Evolutionary conservation across 2,329 filamentous ascomycete genomes (phyloP).

Genomic region (Epichloe gansuensis): DNA sequence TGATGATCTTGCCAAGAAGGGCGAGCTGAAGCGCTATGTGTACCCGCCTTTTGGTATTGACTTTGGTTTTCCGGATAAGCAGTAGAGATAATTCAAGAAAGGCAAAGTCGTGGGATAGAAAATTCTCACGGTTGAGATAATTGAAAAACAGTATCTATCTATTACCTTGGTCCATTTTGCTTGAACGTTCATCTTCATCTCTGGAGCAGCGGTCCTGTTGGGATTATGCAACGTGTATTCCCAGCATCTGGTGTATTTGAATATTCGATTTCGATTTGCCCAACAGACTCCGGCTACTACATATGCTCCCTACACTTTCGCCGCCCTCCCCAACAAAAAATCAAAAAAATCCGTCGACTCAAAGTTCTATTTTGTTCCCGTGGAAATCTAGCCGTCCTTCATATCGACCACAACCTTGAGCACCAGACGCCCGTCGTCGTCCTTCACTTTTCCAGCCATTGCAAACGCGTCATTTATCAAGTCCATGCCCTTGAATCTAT

Average conservation of each 20-base stretch:
- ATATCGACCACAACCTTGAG: conserved; percentile 57
- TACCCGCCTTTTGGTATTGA: conserved; percentile 57
- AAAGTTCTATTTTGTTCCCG: not conserved
- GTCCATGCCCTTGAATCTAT: conserved; percentile 52
- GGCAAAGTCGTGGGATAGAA: too few relatives aligned
- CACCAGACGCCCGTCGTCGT: conserved; percentile 57
- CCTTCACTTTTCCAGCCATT: conserved; percentile 59
- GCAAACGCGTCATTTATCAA: conserved; percentile 56
- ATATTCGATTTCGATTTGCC: not conserved
- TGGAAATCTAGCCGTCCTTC: not conserved
- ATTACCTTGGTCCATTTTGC: too few relatives aligned
- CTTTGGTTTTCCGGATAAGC: conserved; percentile 63
- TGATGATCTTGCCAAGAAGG: conserved; percentile 33
- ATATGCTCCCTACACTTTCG: not conserved
- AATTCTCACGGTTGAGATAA: not conserved
- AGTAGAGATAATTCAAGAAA: conserved; percentile 4
- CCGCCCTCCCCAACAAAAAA: not conserved
- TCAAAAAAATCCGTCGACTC: not conserved
- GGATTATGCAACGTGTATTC: not conserved
- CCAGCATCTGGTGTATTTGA: not conserved
- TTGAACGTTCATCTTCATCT: too few relatives aligned
- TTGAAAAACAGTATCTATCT: not conserved
- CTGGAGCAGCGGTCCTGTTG: too few relatives aligned
- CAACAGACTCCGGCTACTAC: not conserved
- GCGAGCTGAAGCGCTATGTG: conserved; percentile 48